These are phyloP conservation scores for Diaporthe capsici DNA, from an alignment of 2,329 filamentous ascomycete genomes.

Conservation along the genomic window DNA sequence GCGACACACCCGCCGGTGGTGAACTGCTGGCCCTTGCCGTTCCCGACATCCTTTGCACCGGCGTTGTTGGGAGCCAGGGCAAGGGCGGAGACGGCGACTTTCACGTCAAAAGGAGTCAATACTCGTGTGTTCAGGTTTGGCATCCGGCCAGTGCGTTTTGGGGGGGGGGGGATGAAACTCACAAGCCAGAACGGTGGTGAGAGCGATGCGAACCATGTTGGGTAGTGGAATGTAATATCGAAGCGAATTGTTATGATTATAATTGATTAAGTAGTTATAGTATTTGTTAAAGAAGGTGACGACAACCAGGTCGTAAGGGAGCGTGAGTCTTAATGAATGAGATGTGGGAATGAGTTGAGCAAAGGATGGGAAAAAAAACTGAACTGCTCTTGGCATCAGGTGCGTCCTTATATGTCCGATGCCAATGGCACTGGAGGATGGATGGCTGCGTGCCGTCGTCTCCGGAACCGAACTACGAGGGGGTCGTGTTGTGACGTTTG, in stretches of 20 bases:
- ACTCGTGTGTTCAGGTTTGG: background rate
- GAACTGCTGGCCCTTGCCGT: slow-evolving; percentile 49
- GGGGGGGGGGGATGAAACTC: slow-evolving; percentile 33
- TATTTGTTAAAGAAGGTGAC: slow-evolving; percentile 4
- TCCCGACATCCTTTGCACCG: slow-evolving; percentile 50
- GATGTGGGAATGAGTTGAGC: background rate
- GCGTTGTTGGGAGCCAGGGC: slow-evolving; percentile 51
- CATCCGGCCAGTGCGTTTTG: background rate
- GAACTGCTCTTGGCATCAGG: slow-evolving; percentile 1
- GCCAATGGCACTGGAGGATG: background rate
- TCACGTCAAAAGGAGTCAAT: background rate
- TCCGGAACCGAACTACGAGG: background rate
- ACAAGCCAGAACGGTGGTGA: slow-evolving; percentile 48
- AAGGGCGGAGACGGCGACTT: slow-evolving; percentile 48
- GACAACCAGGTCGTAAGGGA: slow-evolving; percentile 33
- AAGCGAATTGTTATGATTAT: slow-evolving; percentile 2
- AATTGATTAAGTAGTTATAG: background rate
- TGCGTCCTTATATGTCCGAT: slow-evolving; percentile 19
- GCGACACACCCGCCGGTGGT: slow-evolving; percentile 53
- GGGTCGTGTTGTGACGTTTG: background rate
- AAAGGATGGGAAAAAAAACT: background rate
- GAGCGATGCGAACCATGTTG: slow-evolving; percentile 51
- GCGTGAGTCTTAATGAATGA: background rate
- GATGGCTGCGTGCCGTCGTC: background rate
- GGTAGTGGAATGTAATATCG: slow-evolving; percentile 56